These are phyloP conservation scores for Quercus berberidifolia DNA, from an alignment of 306 rosid species.

Conservation along the genomic window DNA sequence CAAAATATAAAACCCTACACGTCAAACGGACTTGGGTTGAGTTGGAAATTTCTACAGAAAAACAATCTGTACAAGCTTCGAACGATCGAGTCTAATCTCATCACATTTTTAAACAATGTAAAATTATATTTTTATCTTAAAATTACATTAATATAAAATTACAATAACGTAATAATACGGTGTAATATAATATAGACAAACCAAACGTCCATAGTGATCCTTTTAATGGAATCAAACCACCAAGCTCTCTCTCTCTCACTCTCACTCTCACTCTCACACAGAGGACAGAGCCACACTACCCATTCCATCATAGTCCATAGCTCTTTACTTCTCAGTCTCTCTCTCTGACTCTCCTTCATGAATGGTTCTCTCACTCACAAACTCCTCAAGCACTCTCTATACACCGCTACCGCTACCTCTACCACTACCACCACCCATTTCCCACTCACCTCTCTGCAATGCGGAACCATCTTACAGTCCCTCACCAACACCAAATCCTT, in stretches of 20 bases:
- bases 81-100: too few relatives aligned
- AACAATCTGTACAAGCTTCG: too few relatives aligned
- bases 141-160: too few relatives aligned
- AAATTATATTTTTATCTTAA: too few relatives aligned
- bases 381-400: slow-evolving; percentile 10
- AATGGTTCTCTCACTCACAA: slow-evolving; percentile 16
- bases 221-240: too few relatives aligned
- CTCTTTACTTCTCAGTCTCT: not conserved
- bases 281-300: not conserved
- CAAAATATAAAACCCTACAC: too few relatives aligned
- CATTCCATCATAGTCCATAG: not conserved
- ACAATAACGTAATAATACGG: rapidly evolving
- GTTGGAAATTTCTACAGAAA: too few relatives aligned
- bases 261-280: not conserved
- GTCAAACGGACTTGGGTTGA: too few relatives aligned
- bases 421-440: not conserved
- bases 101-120: too few relatives aligned
- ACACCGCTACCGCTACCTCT: not conserved
- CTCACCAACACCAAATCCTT: slow-evolving; percentile 43
- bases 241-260: not conserved
- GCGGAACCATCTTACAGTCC: slow-evolving; percentile 47
- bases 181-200: too few relatives aligned
- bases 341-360: slow-evolving; percentile 24
- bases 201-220: too few relatives aligned
- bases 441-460: slow-evolving; percentile 40